A percentile compares a stretch with the other conserved stretches of the same genome.
Conservation (phyloP, 345 rosid species). For the Melaleuca quinquenervia region DNA sequence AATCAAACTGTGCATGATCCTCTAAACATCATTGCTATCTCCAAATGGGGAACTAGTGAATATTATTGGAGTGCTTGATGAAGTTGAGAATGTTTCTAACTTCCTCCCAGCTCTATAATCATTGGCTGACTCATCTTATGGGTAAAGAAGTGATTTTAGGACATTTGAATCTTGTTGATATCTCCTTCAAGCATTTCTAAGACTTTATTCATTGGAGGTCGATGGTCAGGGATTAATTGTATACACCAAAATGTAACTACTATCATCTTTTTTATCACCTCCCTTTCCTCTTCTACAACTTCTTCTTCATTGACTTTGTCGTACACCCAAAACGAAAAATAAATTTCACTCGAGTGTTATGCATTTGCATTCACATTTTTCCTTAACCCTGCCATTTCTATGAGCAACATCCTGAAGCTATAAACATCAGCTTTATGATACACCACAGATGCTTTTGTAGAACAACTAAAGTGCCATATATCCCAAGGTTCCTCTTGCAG, state of each 20-base stretch:
- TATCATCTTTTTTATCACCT: not conserved
- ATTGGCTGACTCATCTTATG: not conserved
- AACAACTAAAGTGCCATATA: not conserved
- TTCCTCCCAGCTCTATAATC: not conserved
- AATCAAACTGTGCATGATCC: not conserved
- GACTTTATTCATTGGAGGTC: not conserved
- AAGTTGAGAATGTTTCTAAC: not conserved
- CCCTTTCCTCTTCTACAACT: not conserved
- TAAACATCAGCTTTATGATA: not conserved
- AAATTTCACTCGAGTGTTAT: not conserved
- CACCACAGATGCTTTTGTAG: not conserved
- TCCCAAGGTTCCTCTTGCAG: not conserved
- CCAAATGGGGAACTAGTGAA: not conserved
- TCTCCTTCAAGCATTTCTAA: not conserved
- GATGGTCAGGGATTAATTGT: not conserved
- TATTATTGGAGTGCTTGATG: not conserved
- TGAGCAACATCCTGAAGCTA: not conserved
- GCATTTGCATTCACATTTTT: not conserved
- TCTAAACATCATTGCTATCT: not conserved
- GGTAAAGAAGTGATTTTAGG: not conserved
- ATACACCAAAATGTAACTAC: not conserved
- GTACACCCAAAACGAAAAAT: not conserved
- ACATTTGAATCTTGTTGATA: not conserved
- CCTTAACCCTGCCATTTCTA: not conserved
- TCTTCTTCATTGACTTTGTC: not conserved